Evolutionary conservation across 768 basidiomycete genomes (phyloP), one percentile per base, ranked within the genome.

Genomic region (Boletus rufocinnamomeus): DNA sequence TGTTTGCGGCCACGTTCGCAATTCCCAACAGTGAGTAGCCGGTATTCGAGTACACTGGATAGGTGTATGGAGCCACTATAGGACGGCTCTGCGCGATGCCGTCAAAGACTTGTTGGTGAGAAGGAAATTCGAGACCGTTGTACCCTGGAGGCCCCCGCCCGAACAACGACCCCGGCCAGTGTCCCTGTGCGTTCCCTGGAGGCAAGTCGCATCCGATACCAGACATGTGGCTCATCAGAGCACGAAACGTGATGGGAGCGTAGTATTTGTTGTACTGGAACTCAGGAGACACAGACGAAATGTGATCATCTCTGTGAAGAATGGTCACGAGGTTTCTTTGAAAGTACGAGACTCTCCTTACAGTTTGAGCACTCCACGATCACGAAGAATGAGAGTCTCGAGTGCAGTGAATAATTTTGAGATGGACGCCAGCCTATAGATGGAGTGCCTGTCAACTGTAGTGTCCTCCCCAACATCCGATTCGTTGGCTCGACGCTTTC

Each of bases 351-450:
- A n/a, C 11, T 35, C 14, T 5, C n/a, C 73, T 60, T 60, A 77
- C 78, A 79, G 71, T 46, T 62, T 72, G 53, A 81, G 63, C 2
- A 63, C 61, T 3, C 82, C 82, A 46, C 73, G 73, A 61, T 84
- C 78, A 38, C 78, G 75, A 25, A 84, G 69, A 13, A 84, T 75
- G 41, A 81, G 63, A 0, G 79, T 80, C 61, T 84, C 80, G 6
- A 82, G 60, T 0, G 76, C 75, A 4, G 77, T 75, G 62, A 83
- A 82, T 57, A 84, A 68, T 67, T 84, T 85, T 7, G 79, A 77
- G 54, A 82, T 76, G 41, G 79, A 82, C 2, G 82, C 82, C 27
- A 84, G 71, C 28, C 84, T 74, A 60, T 83, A 84, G 50, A 82
- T 75, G 0, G 81, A 78, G 62, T 82, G 65, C 51, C 75, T 72